Evolutionary conservation across 192 early-diverging fungal genomes (phyloP), one percentile per base, ranked within the genome.

Genomic region (Coemansia sp.): DNA sequence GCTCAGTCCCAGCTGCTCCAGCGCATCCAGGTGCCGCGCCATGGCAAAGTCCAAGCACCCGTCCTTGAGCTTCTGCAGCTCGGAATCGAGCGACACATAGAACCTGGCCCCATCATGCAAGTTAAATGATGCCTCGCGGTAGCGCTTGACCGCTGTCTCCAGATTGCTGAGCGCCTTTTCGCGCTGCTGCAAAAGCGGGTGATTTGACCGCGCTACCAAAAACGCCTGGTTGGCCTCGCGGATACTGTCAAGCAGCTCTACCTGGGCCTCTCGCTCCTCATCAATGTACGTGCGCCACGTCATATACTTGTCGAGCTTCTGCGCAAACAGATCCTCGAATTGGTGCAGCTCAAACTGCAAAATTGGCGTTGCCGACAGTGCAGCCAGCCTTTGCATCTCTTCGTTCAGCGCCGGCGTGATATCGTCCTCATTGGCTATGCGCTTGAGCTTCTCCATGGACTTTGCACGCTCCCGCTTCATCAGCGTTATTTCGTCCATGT

Each of bases 131-230:
- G 92, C 88, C 51, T 92, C 89, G 53, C 84, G 83, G 62, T 87
- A 94, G 27, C 84, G 81, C 69, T 89, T 84, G 62, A 90, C 92
- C 9, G 87, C 92, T 8, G 79, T 83, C 51, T 92, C 90, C 61
- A 94, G 72, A 53, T 89, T 92, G 53, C 88, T 87, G 25, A 94
- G 65, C 2, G 90, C 89, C 62, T 89, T 84, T 62, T 92, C 91
- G 4, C 93, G 69, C 60, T 89, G 85, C 21, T 84, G 77, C 57
- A 93, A 74, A 54, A 83, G 61, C 6, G 80, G 66, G 29, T 87
- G 81, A 10, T 67, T 87, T 53, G 85, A 82, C n/a, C 85, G 73
- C 16, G 87, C 86, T 23, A 85, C 82, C 21, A 89, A 59, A 70
- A 91, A 93, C 14, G 81, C 75, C 61, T 85, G 69, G 71, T 93